phyloP scores from a whole-genome alignment of 495 filamentous ascomycete species.

The Aspergillus diversus region DNA sequence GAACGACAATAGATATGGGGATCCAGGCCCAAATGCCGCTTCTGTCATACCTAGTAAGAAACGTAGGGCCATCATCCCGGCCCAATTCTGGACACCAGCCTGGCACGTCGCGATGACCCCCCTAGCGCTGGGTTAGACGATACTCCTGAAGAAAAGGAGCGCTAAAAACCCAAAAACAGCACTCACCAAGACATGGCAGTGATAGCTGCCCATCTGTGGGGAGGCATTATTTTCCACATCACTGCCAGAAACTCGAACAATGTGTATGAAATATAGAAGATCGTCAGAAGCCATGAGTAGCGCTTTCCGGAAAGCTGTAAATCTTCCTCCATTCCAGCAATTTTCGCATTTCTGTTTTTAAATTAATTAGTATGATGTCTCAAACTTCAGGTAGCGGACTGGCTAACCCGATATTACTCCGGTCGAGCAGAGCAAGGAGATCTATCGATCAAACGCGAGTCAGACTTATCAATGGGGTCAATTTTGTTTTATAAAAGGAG shows the following conservation, averaged over 20 bases:
- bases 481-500: constrained; percentile 11
- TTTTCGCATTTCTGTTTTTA: constrained; percentile 62
- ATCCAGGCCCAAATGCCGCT: constrained; percentile 66
- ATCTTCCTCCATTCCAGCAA: constrained; percentile 61
- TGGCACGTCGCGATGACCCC: constrained; percentile 63
- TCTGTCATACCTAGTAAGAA: constrained; percentile 71
- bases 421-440: constrained; percentile 67
- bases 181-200: constrained; percentile 53
- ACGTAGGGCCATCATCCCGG: constrained; percentile 66
- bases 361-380: constrained; percentile 11
- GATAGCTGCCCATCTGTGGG: constrained; percentile 55
- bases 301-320: constrained; percentile 51
- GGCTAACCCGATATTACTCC: constrained; percentile 66
- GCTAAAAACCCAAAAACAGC: not conserved
- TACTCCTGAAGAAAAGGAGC: not conserved
- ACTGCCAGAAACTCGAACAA: constrained; percentile 70
- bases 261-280: constrained; percentile 70
- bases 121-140: constrained; percentile 35
- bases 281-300: constrained; percentile 76
- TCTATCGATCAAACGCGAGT: constrained; percentile 40
- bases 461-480: not conserved
- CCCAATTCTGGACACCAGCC: constrained; percentile 63
- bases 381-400: not conserved
- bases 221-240: constrained; percentile 72
- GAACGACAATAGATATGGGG: constrained; percentile 77